A percentile compares a stretch with the other conserved stretches of the same genome.
phyloP scores from a whole-genome alignment of 305 asterid species.

The Fraxinus platypoda region DNA sequence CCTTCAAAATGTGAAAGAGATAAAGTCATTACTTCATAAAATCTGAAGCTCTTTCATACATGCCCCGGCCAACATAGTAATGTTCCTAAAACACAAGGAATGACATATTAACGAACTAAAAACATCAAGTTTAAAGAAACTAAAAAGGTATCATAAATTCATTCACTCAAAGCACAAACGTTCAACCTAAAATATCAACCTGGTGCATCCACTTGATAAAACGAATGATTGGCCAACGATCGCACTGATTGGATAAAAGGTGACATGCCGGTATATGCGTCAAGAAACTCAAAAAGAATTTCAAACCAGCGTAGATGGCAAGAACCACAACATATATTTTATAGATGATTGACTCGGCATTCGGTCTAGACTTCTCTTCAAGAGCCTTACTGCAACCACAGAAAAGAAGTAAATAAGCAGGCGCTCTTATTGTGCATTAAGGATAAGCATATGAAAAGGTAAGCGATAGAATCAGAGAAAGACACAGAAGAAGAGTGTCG shows the following conservation, averaged over 20 bases:
- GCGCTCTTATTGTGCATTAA: conserved; percentile 7
- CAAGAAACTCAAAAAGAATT: conserved; percentile 63
- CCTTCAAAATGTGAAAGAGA: conserved; percentile 16
- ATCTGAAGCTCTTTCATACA: conserved; percentile 91
- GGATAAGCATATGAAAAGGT: conserved; percentile 13
- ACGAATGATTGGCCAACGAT: conserved; percentile 61
- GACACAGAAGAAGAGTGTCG: background rate
- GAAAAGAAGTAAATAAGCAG: conserved; percentile 14
- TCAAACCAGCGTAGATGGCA: conserved; percentile 66
- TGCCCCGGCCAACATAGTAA: conserved; percentile 95
- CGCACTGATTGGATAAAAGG: conserved; percentile 65
- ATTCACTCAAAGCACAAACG: conserved; percentile 7
- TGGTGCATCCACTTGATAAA: conserved; percentile 98
- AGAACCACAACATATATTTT: conserved; percentile 64
- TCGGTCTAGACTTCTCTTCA: conserved; percentile 41
- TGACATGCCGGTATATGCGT: conserved; percentile 87
- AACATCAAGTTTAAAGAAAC: conserved; percentile 16
- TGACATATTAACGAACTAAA: conserved; percentile 12
- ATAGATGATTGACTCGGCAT: conserved; percentile 44
- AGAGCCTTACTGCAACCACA: conserved; percentile 72
- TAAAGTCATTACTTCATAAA: conserved; percentile 62
- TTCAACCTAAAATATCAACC: conserved; percentile 44
- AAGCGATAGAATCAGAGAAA: background rate
- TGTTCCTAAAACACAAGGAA: conserved; percentile 65
- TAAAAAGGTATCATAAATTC: conserved; percentile 2